Evolutionary conservation across 805 yeast species (phyloP), one percentile per base, ranked within the genome.

Genomic region (Brettanomyces sp.): DNA sequence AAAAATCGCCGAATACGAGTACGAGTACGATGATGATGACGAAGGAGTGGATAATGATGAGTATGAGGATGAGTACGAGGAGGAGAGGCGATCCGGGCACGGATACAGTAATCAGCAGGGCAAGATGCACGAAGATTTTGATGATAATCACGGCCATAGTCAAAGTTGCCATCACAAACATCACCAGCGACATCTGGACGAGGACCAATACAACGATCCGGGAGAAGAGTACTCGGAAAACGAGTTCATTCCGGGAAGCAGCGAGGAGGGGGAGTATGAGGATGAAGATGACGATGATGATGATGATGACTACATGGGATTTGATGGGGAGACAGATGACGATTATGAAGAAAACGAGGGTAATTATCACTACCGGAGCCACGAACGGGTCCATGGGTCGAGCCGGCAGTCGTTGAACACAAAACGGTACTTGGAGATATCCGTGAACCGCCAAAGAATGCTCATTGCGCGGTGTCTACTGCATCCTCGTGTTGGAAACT

Each of bases 401-500:
- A 25, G 28, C 35, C 22, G 23, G 32, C 24, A n/a, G 39, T 28
- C 32, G 32, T 9, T 7, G 11, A 21, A 36, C 41, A 8, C 42
- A n/a, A 35, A 35, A n/a, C 7, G 37, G 7, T 18, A 35, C 21
- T 37, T 28, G 47, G 47, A 41, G 13, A 35, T 18, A 18, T 24
- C 25, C 9, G 12, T n/a, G 41, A 18, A 28, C 32, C 32, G 32
- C 11, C 32, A 28, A 9, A 6, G 32, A 9, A 28, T 28, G 11
- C 32, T 28, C 32, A 28, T 28, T 28, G 32, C 32, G 1, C 2
- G 32, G 9, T 28, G 32, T 28, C 32, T 54, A 6, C 50, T 47
- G 41, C 46, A 42, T 14, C 58, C 63, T 0, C 44, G 47, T 6
- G 48, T 47, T 41, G 64, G 58, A 12, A 52, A 54, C 37, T 55